These are phyloP conservation scores for Exophiala alcalophila DNA, from an alignment of 2,329 filamentous ascomycete species.

Conservation along the genomic window DNA sequence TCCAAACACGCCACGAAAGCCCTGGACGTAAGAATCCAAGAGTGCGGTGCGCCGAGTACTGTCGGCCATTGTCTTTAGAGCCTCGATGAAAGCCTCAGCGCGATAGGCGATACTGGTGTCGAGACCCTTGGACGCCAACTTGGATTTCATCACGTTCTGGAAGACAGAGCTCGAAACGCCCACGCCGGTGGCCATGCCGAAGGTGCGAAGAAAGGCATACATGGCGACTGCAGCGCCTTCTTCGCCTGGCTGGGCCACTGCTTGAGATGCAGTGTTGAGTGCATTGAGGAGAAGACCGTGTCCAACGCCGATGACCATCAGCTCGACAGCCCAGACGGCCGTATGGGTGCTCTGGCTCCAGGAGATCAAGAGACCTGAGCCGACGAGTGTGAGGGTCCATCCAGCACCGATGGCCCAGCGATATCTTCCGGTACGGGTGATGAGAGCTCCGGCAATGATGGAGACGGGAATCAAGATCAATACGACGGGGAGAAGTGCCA, in stretches of 20 bases:
- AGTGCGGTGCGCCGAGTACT: constrained; percentile 4
- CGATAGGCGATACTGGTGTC: constrained; percentile 11
- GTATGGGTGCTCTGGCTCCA: constrained; percentile 35
- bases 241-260: constrained; percentile 36
- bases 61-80: constrained; percentile 3
- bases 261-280: constrained; percentile 43
- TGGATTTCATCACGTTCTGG: constrained; percentile 39
- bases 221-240: constrained; percentile 36
- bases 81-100: constrained; percentile 21
- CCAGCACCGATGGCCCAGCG: constrained; percentile 46
- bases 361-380: constrained; percentile 40
- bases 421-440: constrained; percentile 36
- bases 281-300: constrained; percentile 43
- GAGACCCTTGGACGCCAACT: constrained; percentile 28
- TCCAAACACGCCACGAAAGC: constrained; percentile 22
- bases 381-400: constrained; percentile 40
- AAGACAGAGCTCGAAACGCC: constrained; percentile 42
- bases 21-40: constrained; percentile 14
- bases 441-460: constrained; percentile 34
- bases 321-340: constrained; percentile 37
- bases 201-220: constrained; percentile 40
- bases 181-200: constrained; percentile 48
- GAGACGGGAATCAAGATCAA: constrained; percentile 33
- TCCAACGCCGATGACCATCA: constrained; percentile 42
- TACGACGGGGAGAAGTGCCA: constrained; percentile 40